Conservation (phyloP, 768 basidiomycete genomes). For the Chalciporus piperatus region DNA sequence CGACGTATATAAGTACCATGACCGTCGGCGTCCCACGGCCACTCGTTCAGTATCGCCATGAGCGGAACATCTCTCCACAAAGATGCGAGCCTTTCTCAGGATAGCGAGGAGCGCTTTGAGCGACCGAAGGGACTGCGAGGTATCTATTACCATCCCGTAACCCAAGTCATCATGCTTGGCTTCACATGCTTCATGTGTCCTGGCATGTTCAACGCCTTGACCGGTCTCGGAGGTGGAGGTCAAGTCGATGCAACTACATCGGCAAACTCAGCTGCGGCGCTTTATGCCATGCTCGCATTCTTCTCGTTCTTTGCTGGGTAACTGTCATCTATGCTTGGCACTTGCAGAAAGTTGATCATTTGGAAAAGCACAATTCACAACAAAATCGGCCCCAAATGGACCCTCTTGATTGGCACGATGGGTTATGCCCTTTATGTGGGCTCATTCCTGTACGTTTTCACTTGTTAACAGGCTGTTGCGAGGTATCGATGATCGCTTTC, state of each 20-base stretch:
- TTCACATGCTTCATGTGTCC: slow-evolving; percentile 57
- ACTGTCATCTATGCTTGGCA: slow-evolving; percentile 7
- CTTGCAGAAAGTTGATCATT: not conserved
- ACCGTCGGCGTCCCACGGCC: no score
- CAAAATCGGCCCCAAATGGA: slow-evolving; percentile 65
- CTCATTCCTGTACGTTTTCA: slow-evolving; percentile 59
- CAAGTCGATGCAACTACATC: slow-evolving; percentile 61
- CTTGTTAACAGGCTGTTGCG: not conserved
- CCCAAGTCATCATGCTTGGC: slow-evolving; percentile 62
- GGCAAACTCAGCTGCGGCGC: slow-evolving; percentile 66
- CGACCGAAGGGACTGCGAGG: slow-evolving; percentile 50
- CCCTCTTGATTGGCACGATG: slow-evolving; percentile 65
- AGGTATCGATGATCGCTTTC: not conserved
- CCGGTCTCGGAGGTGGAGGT: slow-evolving; percentile 75
- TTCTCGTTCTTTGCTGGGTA: slow-evolving; percentile 68
- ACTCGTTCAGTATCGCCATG: no score
- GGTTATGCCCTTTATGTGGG: slow-evolving; percentile 77
- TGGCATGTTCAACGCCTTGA: slow-evolving; percentile 76
- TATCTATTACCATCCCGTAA: slow-evolving; percentile 55
- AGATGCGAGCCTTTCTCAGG: no score
- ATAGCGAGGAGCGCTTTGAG: slow-evolving; percentile 30
- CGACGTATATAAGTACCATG: no score
- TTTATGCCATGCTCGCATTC: slow-evolving; percentile 60
- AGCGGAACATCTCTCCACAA: no score
- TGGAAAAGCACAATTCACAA: slow-evolving; percentile 71